Conservation (phyloP, 148 eudicot species). For the Vaccinium myrtillus region DNA sequence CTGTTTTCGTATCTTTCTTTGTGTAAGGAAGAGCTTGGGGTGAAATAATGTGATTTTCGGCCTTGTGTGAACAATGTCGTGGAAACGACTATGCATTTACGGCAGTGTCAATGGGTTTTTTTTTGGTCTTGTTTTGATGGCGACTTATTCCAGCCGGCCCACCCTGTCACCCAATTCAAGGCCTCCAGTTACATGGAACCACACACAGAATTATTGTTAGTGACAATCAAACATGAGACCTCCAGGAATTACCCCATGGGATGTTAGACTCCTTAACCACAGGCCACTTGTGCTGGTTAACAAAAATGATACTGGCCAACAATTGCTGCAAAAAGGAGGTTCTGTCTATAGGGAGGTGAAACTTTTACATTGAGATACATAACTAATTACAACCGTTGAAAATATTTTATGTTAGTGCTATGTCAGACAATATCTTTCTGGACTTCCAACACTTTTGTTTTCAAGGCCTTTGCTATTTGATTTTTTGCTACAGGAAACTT, state of each 20-base stretch:
- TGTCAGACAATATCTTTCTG: neutral
- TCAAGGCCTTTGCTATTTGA: neutral
- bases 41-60: neutral
- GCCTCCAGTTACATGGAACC: neutral
- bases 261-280: too few relatives aligned
- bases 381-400: neutral
- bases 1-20: neutral
- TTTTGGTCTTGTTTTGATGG: neutral
- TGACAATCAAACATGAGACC: too few relatives aligned
- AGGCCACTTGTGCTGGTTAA: too few relatives aligned
- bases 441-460: neutral
- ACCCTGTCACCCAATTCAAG: neutral
- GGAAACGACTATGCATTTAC: neutral
- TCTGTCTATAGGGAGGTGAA: neutral
- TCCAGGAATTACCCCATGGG: too few relatives aligned
- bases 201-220: neutral
- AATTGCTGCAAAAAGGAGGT: neutral
- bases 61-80: neutral
- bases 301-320: neutral
- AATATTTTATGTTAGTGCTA: neutral
- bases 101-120: neutral
- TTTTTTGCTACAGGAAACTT: constrained; percentile 42
- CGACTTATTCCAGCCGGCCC: neutral
- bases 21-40: neutral
- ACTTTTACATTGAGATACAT: neutral